These are phyloP conservation scores for Neocucurbitaria cava DNA, from an alignment of 2,329 filamentous ascomycete genomes.

Conservation along the genomic window DNA sequence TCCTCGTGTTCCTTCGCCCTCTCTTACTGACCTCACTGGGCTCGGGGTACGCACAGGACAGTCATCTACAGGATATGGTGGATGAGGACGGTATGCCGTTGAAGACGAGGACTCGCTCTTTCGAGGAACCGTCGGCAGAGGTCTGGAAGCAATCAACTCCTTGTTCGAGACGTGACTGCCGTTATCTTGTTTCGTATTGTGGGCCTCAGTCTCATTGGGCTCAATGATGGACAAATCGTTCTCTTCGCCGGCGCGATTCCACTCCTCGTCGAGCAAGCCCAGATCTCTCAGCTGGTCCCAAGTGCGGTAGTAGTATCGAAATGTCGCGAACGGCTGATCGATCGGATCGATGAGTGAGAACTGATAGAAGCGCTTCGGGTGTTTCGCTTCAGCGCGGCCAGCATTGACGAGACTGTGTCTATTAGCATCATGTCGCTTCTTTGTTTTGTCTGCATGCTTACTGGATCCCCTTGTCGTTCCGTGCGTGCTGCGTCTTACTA, in stretches of 20 bases:
- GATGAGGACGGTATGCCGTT: constrained; percentile 30
- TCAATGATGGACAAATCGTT: constrained; percentile 37
- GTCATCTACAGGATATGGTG: constrained; percentile 32
- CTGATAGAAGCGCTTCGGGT: constrained; percentile 56
- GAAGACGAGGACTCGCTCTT: constrained; percentile 20
- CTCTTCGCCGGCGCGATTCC: constrained; percentile 18
- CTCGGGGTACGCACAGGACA: constrained; percentile 39
- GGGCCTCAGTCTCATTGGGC: constrained; percentile 14
- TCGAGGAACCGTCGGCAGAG: constrained; percentile 24
- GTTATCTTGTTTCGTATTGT: neutral
- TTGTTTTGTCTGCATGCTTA: constrained; percentile 19
- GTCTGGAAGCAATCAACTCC: neutral
- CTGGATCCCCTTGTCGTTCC: constrained; percentile 33
- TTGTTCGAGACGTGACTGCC: neutral
- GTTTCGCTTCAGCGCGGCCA: constrained; percentile 46
- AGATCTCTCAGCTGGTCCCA: constrained; percentile 35
- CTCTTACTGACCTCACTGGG: constrained; percentile 30
- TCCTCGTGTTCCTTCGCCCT: constrained; percentile 30
- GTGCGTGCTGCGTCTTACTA: constrained; percentile 26
- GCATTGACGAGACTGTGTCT: constrained; percentile 44
- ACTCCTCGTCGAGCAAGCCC: constrained; percentile 26
- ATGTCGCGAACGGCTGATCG: constrained; percentile 56
- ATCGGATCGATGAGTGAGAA: constrained; percentile 58
- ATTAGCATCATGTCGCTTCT: constrained; percentile 17
- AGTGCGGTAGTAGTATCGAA: constrained; percentile 51